Conservation (phyloP, 179 eudicot genomes). For the Carnegiea gigantea region DNA sequence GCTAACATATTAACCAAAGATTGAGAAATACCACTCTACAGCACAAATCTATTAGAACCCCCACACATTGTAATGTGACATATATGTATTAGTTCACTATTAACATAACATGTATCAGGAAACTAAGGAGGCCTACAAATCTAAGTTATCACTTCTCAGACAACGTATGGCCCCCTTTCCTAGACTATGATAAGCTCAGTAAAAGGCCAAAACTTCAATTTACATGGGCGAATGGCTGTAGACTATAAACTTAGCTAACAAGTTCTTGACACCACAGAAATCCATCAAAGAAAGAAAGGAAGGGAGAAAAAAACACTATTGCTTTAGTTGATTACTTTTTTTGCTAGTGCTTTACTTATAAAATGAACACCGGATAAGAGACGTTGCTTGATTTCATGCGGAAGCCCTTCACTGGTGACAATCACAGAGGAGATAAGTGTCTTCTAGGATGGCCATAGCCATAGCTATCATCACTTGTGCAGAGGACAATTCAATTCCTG, state of each 20-base stretch:
- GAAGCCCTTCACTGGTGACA: neutral
- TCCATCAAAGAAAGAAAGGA: neutral
- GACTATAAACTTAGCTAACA: neutral
- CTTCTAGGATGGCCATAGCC: neutral
- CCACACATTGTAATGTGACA: neutral
- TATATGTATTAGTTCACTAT: neutral
- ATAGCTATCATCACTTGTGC: neutral
- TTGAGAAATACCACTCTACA: neutral
- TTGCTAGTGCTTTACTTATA: slow-evolving; percentile 8
- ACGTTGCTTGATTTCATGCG: slow-evolving; percentile 1
- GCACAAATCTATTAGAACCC: neutral
- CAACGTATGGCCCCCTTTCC: neutral
- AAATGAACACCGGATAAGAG: neutral
- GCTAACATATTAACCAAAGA: neutral
- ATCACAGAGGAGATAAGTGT: no score
- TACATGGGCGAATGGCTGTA: slow-evolving; percentile 13
- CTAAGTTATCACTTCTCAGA: neutral
- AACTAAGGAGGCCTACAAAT: neutral
- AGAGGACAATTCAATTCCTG: slow-evolving; percentile 21
- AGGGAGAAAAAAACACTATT: neutral
- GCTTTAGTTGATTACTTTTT: neutral
- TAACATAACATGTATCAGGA: neutral
- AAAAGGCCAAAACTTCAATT: neutral
- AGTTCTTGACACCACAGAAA: neutral
- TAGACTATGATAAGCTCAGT: neutral